A percentile compares a stretch with the other conserved stretches of the same genome.
Conservation (phyloP, 805 yeast genomes). For the Metschnikowia similis region DNA sequence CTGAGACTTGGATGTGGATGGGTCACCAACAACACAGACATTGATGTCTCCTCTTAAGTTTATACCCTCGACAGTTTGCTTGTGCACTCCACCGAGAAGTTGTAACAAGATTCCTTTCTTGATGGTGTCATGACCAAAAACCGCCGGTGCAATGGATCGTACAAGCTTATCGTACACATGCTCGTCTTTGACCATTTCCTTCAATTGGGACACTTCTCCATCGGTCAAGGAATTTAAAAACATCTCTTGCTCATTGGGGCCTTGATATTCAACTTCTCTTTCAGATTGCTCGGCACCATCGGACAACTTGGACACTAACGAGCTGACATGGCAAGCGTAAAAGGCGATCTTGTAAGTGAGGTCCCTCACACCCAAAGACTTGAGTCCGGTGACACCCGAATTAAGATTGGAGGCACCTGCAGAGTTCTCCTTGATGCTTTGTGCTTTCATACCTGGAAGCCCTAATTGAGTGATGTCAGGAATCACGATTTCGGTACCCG, state of each 20-base stretch:
- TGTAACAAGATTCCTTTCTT: constrained; percentile 90
- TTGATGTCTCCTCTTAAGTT: constrained; percentile 95
- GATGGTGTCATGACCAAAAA: constrained; percentile 90
- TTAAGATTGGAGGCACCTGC: constrained; percentile 66
- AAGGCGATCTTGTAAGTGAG: constrained; percentile 89
- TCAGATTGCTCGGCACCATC: constrained; percentile 19
- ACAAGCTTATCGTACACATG: constrained; percentile 82
- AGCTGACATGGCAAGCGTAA: constrained; percentile 84
- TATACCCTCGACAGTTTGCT: constrained; percentile 88
- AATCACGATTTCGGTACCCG: constrained; percentile 90
- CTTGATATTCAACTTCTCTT: constrained; percentile 30
- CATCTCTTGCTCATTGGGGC: constrained; percentile 72
- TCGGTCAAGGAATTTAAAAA: constrained; percentile 74
- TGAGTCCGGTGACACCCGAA: constrained; percentile 85
- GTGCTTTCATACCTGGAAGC: constrained; percentile 90
- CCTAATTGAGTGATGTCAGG: constrained; percentile 95
- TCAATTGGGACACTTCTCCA: constrained; percentile 78
- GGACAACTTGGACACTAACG: constrained; percentile 40
- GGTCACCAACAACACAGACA: constrained; percentile 95
- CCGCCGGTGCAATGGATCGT: constrained; percentile 89
- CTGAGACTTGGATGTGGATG: constrained; percentile 95
- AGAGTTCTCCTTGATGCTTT: constrained; percentile 63
- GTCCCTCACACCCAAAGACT: constrained; percentile 89
- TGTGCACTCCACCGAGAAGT: constrained; percentile 93
- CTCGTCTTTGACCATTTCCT: constrained; percentile 85